Base-by-base conservation (phyloP, 2,329 filamentous ascomycete genomes). In the Blastomyces parvus region DNA sequence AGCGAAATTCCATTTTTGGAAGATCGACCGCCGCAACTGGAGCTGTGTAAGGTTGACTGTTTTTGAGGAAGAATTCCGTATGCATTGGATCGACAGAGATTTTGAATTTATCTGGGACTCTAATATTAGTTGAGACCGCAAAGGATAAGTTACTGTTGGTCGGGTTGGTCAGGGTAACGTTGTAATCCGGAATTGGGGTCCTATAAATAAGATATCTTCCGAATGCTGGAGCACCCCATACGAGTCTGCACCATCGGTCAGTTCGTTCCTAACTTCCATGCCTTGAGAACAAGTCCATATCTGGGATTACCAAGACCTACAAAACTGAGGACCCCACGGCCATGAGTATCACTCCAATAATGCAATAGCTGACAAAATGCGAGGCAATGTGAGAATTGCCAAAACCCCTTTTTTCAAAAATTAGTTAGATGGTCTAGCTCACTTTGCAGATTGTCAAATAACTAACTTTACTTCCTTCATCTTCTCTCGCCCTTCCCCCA, bases 381-480 rank as follows among this genome's bases (percentile, higher is more conserved):
- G 25, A 50, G 48, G 60, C 48, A 19, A 61, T 42, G 22, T 61
- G 48, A 61, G 60, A 61, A 55, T 61, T 61, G 13, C 46, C 60
- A 42, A 61, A 53, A 14, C 60, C 60, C n/a, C 60, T 61, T 53
- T 53, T 17, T 14, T 22, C 13, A 61, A 61, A 19, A 38, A 27
- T 61, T 55, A 61, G 46, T 22, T 44, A 9, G 52, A 8, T 14
- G 22, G 17, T 25, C 11, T 42, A 38, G 14, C 22, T 44, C 11
- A 22, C n/a, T 19, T 42, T 33, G 9, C 8, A 11, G 33, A 19
- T 42, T 27, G 38, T 25, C 22, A 27, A 59, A 9, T 30, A 42
- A 27, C 56, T 59, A 22, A 59, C 56, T 44, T 59, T 44, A 59
- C 25, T 59, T 59, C 42, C 56, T 44, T 59, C 11, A 9, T 46